phyloP scores from a whole-genome alignment of 1,139 yeast species.

The Suhomyces coccinellae region DNA sequence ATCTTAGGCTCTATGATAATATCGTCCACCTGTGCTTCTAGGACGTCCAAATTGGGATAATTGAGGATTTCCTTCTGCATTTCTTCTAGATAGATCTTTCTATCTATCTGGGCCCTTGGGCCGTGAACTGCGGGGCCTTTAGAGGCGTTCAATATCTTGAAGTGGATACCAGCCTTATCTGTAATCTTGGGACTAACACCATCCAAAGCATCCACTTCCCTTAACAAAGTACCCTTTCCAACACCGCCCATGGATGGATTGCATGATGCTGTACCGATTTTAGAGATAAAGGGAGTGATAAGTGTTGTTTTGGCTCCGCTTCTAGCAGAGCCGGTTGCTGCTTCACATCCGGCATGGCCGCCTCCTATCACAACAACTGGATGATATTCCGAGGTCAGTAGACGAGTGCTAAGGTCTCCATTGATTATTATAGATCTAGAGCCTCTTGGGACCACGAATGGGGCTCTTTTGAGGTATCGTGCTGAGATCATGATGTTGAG shows the following conservation, averaged over 20 bases:
- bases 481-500: not conserved
- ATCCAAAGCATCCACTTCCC: conserved; percentile 95
- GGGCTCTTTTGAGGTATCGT: not conserved
- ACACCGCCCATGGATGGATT: conserved; percentile 99
- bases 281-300: conserved; percentile 70
- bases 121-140: conserved; percentile 99
- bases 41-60: conserved; percentile 61
- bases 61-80: conserved; percentile 70
- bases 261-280: conserved; percentile 94
- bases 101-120: conserved; percentile 94
- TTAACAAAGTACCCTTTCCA: conserved; percentile 89
- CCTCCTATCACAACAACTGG: conserved; percentile 94
- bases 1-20: conserved; percentile 58
- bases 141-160: conserved; percentile 80
- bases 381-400: conserved; percentile 14
- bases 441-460: not conserved
- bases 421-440: conserved; percentile 12
- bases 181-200: conserved; percentile 85
- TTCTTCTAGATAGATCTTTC: conserved; percentile 71
- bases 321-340: conserved; percentile 91
- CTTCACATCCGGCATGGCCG: conserved; percentile 99
- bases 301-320: conserved; percentile 72
- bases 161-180: conserved; percentile 92
- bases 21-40: conserved; percentile 83
- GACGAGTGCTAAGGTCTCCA: conserved; percentile 12